A percentile compares a stretch with the other conserved stretches of the same genome.
phyloP scores from a whole-genome alignment of 2,329 filamentous ascomycete genomes.

The Penicillium sp. region DNA sequence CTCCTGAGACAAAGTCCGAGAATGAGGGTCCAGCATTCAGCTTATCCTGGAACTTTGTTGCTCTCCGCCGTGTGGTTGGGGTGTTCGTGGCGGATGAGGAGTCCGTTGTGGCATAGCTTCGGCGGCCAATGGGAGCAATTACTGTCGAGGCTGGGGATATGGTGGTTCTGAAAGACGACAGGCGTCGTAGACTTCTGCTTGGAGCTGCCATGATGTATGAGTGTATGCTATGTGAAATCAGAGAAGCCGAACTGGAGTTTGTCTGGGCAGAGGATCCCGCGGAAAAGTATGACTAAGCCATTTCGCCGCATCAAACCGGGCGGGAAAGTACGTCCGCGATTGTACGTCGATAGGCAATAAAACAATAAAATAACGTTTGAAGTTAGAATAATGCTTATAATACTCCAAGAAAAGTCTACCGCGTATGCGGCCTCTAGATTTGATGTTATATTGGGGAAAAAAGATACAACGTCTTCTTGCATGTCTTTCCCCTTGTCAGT shows the following conservation, averaged over 20 bases:
- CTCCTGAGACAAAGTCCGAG: conserved; percentile 58
- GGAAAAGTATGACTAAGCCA: conserved; percentile 8
- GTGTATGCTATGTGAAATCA: conserved; percentile 9
- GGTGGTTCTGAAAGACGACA: conserved; percentile 30
- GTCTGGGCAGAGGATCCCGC: conserved; percentile 2
- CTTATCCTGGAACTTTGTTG: conserved; percentile 60
- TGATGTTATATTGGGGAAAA: too few relatives aligned
- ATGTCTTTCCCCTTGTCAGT: neutral
- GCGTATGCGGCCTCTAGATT: too few relatives aligned
- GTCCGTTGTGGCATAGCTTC: conserved; percentile 42
- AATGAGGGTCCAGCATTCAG: conserved; percentile 65
- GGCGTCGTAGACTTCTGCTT: conserved; percentile 31
- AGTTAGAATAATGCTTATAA: neutral
- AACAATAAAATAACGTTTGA: neutral
- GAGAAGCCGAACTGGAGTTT: conserved; percentile 6
- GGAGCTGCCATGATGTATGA: conserved; percentile 35
- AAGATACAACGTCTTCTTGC: neutral
- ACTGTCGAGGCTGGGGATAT: conserved; percentile 16
- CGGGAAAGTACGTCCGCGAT: conserved; percentile 6
- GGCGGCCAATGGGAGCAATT: conserved; percentile 21
- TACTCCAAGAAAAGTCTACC: neutral
- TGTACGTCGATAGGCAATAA: neutral
- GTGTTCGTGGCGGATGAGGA: conserved; percentile 35
- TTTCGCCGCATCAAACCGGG: neutral
- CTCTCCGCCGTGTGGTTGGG: conserved; percentile 52